These are phyloP conservation scores for Ramaria sp. DNA, from an alignment of 768 basidiomycete genomes.

Conservation along the genomic window DNA sequence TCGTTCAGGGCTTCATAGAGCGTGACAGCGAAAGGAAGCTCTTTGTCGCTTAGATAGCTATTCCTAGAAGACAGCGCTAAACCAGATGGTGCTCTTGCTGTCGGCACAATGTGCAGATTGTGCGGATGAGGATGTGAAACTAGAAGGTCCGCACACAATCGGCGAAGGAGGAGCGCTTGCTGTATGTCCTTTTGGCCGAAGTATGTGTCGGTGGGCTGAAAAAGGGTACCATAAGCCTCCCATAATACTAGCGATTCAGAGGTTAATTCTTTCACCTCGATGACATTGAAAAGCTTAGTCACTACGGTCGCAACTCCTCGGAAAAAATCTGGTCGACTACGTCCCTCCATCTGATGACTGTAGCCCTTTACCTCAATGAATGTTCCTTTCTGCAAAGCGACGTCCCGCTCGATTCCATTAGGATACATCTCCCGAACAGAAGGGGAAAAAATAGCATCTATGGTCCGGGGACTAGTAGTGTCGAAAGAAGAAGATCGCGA, in stretches of 20 bases:
- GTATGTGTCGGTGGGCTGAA: conserved; percentile 81
- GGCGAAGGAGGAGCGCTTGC: conserved; percentile 78
- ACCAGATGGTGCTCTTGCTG: conserved; percentile 48
- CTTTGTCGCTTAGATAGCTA: conserved; percentile 57
- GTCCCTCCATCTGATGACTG: conserved; percentile 88
- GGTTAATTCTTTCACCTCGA: conserved; percentile 50
- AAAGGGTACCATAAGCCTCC: conserved; percentile 1
- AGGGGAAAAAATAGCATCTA: conserved; percentile 74
- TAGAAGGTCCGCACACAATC: conserved; percentile 69
- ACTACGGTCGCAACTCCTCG: conserved; percentile 92
- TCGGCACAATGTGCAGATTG: conserved; percentile 81
- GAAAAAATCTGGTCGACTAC: conserved; percentile 82
- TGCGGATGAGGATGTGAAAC: conserved; percentile 63
- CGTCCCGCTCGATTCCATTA: conserved; percentile 74
- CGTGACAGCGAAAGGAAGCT: conserved; percentile 54
- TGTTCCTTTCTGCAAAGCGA: conserved; percentile 67
- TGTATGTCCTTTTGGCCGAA: conserved; percentile 99
- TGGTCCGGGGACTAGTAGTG: conserved; percentile 23
- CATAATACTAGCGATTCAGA: neutral
- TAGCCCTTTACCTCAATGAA: conserved; percentile 91
- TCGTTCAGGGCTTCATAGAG: conserved; percentile 59
- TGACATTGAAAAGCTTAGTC: conserved; percentile 86
- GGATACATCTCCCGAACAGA: conserved; percentile 83
- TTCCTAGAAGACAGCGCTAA: conserved; percentile 92
- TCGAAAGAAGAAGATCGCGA: neutral